Conservation (phyloP, 148 eudicot species). For the Arctostaphylos glauca region DNA sequence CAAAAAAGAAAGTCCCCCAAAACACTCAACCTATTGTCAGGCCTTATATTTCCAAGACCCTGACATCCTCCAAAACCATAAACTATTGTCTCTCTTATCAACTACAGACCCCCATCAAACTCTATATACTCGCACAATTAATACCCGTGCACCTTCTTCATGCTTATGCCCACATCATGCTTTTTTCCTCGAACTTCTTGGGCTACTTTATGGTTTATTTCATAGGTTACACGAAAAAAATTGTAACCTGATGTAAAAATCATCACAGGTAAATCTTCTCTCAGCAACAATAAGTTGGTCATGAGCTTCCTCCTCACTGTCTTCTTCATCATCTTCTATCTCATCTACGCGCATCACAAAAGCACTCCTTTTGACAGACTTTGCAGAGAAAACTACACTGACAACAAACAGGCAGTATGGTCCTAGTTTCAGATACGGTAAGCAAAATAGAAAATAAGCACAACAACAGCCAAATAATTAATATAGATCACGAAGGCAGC, state of each 20-base stretch:
- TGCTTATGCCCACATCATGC: background rate
- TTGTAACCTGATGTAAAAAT: slow-evolving; percentile 46
- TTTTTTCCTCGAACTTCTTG: background rate
- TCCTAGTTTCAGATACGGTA: background rate
- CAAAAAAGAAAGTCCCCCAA: background rate
- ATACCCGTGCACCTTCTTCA: background rate
- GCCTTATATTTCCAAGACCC: background rate
- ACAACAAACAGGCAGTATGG: background rate
- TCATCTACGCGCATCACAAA: slow-evolving; percentile 62
- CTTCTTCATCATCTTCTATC: slow-evolving; percentile 38
- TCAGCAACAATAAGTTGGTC: slow-evolving; percentile 35
- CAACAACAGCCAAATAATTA: background rate
- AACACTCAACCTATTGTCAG: slow-evolving; percentile 11
- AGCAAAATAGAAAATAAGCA: background rate
- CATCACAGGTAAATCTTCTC: slow-evolving; percentile 47
- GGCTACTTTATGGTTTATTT: background rate
- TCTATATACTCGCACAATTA: background rate
- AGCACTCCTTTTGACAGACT: slow-evolving; percentile 32
- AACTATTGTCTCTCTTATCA: background rate
- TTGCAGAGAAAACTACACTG: slow-evolving; percentile 35
- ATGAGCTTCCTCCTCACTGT: slow-evolving; percentile 34
- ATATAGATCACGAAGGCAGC: background rate
- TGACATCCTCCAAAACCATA: background rate
- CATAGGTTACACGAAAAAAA: background rate
- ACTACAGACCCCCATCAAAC: background rate